Base-by-base conservation (phyloP, 805 yeast species). In the Komagataella populi region DNA sequence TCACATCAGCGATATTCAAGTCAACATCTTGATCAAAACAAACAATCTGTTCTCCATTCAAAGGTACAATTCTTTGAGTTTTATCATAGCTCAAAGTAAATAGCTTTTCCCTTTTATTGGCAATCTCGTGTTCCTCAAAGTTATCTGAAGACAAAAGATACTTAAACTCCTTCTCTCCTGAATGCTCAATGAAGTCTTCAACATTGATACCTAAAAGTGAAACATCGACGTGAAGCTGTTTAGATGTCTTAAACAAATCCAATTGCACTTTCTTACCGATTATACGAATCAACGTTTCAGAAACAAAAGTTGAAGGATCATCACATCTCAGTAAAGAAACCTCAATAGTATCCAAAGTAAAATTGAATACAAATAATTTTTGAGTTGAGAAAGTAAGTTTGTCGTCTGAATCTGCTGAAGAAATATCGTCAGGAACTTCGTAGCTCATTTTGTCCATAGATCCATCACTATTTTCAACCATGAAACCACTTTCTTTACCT, bases 1-100 rank as follows among this genome's bases (percentile, higher is more conserved):
- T 79, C 51, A 93, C 77, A 12, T 95, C 87, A 0, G 96, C 88
- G 66, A 93, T 74, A 46, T 80, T 73, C 49, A 93, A 68, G 6
- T 77, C 71, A 4, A 90, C 76, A 56, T 77, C 81, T 63, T 88
- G 96, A 59, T 90, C 96, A 62, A 75, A 83, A 0, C 84, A 81
- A 54, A 80, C 88, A 49, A 84, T 80, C 14, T 70, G 74, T 43
- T 70, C 72, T 2, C 72, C 71, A 23, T 78, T 70, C 49, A 74
- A 74, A 16, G 70, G 73, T 8, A 79, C 88, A 48, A 78, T 63
- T 60, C 95, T 71, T 60, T 78, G 83, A 0, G 69, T 66, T 56
- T 91, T 70, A 7, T 69, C 64, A 58, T 83, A 86, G 12, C 74
- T 70, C 30, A 89, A 70, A 43, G 70, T 72, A 59, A 89, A 80